Evolutionary conservation across 768 basidiomycete genomes (phyloP).

Genomic region (Stropharia rugosoannulata): DNA sequence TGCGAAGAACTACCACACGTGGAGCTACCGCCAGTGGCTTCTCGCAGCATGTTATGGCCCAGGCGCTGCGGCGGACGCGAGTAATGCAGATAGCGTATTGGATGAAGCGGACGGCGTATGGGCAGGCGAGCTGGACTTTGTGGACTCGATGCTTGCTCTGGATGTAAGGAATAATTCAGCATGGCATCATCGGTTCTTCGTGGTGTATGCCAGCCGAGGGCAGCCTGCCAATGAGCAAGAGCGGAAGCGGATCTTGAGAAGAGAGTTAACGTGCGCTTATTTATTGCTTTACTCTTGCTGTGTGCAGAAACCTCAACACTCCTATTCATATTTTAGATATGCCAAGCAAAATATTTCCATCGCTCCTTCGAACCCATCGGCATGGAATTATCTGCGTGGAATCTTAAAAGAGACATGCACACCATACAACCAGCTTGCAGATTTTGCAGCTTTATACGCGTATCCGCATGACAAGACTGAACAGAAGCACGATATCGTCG

Average conservation of each 20-base stretch:
- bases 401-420: slow-evolving; percentile 61
- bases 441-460: slow-evolving; percentile 71
- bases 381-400: slow-evolving; percentile 97
- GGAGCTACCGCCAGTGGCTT: slow-evolving; percentile 97
- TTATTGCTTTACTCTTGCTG: slow-evolving; percentile 4
- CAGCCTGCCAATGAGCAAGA: slow-evolving; percentile 57
- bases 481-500: slow-evolving; percentile 45
- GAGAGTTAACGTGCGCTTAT: slow-evolving; percentile 75
- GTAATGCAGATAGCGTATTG: slow-evolving; percentile 1
- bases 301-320: neutral
- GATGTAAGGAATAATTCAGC: slow-evolving; percentile 97
- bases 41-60: slow-evolving; percentile 78
- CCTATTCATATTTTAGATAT: slow-evolving; percentile 45
- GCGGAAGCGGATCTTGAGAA: slow-evolving; percentile 52
- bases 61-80: slow-evolving; percentile 3
- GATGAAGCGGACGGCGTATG: slow-evolving; percentile 43
- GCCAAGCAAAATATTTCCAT: slow-evolving; percentile 80
- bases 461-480: slow-evolving; percentile 19
- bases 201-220: slow-evolving; percentile 71
- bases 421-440: slow-evolving; percentile 52
- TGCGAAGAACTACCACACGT: slow-evolving; percentile 98
- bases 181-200: slow-evolving; percentile 95
- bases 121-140: slow-evolving; percentile 72
- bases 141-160: slow-evolving; percentile 62
- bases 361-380: slow-evolving; percentile 91